A percentile compares a stretch with the other conserved stretches of the same genome.
Conservation (phyloP, 345 rosid genomes). For the Pugionium cornutum region DNA sequence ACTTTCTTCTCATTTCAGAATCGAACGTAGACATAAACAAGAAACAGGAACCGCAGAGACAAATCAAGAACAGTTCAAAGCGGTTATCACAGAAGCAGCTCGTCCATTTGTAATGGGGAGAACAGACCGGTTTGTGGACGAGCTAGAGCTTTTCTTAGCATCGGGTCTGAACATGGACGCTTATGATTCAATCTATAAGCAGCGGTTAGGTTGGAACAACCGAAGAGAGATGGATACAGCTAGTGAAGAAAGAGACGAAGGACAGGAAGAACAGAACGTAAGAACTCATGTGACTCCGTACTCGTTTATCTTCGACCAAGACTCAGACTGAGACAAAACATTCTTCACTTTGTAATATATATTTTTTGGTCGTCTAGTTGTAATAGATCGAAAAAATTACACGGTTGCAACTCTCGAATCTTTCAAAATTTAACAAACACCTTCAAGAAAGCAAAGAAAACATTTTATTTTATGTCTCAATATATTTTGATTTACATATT, state of each 20-base stretch:
- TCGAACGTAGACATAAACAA: slow-evolving; percentile 30
- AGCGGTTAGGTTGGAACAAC: slow-evolving; percentile 47
- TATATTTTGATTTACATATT: slow-evolving; percentile 9
- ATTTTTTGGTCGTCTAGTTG: no score
- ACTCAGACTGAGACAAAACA: slow-evolving; percentile 40
- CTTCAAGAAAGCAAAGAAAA: no score
- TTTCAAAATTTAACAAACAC: no score
- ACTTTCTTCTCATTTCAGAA: slow-evolving; percentile 37
- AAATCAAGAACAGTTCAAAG: slow-evolving; percentile 56
- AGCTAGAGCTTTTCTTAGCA: slow-evolving; percentile 72
- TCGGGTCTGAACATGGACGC: slow-evolving; percentile 71
- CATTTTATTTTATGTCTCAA: no score
- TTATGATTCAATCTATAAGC: slow-evolving; percentile 64
- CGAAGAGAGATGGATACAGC: slow-evolving; percentile 31
- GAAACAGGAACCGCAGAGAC: slow-evolving; percentile 42
- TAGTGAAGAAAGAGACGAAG: slow-evolving; percentile 26
- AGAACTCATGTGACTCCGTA: slow-evolving; percentile 42
- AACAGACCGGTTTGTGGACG: slow-evolving; percentile 61
- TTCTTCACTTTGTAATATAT: slow-evolving; percentile 1
- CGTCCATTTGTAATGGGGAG: slow-evolving; percentile 65
- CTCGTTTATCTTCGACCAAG: slow-evolving; percentile 58
- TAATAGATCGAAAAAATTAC: no score
- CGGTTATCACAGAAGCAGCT: slow-evolving; percentile 53
- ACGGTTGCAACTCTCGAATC: no score
- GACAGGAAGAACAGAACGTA: slow-evolving; percentile 21